Conservation (phyloP, 2,329 filamentous ascomycete genomes). For the Penicillium janthinellum region DNA sequence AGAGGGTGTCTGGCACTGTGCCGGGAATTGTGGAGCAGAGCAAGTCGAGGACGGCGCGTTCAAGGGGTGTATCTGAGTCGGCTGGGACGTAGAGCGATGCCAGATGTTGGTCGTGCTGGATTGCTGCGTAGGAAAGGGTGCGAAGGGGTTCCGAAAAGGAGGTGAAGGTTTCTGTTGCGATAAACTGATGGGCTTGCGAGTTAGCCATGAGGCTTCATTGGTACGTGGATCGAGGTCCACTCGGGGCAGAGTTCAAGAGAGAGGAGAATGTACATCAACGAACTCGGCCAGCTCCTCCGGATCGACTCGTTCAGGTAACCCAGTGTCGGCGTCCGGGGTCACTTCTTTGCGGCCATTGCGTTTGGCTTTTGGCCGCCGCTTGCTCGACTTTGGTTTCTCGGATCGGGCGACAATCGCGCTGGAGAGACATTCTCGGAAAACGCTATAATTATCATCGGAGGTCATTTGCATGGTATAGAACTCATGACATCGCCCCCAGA, state of each 20-base stretch:
- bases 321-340: slow-evolving; percentile 9
- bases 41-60: slow-evolving; percentile 51
- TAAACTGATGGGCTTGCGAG: slow-evolving; percentile 54
- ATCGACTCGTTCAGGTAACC: slow-evolving; percentile 36
- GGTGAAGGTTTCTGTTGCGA: slow-evolving; percentile 69
- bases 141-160: slow-evolving; percentile 64
- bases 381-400: slow-evolving; percentile 47
- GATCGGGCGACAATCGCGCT: slow-evolving; percentile 67
- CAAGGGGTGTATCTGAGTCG: slow-evolving; percentile 52
- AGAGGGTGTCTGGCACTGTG: slow-evolving; percentile 66
- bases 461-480: slow-evolving; percentile 23
- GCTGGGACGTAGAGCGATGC: slow-evolving; percentile 54
- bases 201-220: slow-evolving; percentile 6
- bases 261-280: slow-evolving; percentile 58
- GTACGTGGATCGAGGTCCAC: too few relatives aligned
- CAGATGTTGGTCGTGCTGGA: slow-evolving; percentile 54
- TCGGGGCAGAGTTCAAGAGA: neutral
- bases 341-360: slow-evolving; percentile 19
- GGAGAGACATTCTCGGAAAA: slow-evolving; percentile 75
- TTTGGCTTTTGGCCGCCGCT: slow-evolving; percentile 24
- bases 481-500: neutral
- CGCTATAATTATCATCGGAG: slow-evolving; percentile 58
- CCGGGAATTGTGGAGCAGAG: slow-evolving; percentile 60
- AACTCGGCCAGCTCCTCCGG: slow-evolving; percentile 77
- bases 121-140: slow-evolving; percentile 61